These are phyloP conservation scores for Hypoxylon sp. DNA, from an alignment of 2,329 filamentous ascomycete genomes.

Conservation along the genomic window DNA sequence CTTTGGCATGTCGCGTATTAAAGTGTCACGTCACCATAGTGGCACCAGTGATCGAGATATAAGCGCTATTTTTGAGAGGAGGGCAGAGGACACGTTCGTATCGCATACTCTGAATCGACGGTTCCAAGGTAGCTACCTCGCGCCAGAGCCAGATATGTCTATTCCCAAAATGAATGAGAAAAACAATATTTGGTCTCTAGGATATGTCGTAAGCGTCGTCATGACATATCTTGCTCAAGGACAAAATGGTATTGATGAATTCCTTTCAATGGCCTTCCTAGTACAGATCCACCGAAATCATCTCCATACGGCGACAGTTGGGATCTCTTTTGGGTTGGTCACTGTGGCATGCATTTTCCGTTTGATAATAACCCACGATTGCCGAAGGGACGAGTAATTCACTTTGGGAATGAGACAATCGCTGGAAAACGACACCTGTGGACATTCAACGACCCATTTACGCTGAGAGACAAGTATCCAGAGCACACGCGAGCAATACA, in stretches of 20 bases:
- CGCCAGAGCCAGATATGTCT: constrained; percentile 53
- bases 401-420: too few relatives aligned
- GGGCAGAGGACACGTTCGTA: constrained; percentile 35
- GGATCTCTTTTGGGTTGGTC: too few relatives aligned
- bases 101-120: constrained; percentile 52
- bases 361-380: too few relatives aligned
- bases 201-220: constrained; percentile 58
- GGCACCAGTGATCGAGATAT: constrained; percentile 50
- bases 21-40: constrained; percentile 45
- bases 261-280: too few relatives aligned
- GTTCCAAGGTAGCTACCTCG: constrained; percentile 57
- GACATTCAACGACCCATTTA: too few relatives aligned
- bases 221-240: constrained; percentile 57
- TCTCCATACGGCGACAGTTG: too few relatives aligned
- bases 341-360: too few relatives aligned
- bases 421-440: too few relatives aligned
- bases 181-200: constrained; percentile 60
- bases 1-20: constrained; percentile 60
- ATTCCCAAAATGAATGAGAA: constrained; percentile 53
- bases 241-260: constrained; percentile 44
- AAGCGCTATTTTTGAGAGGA: constrained; percentile 50
- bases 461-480: too few relatives aligned
- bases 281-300: too few relatives aligned
- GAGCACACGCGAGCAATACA: too few relatives aligned
- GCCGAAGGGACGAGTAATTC: too few relatives aligned